Base-by-base conservation (phyloP, 305 asterid genomes). In the Salvia sclarea region DNA sequence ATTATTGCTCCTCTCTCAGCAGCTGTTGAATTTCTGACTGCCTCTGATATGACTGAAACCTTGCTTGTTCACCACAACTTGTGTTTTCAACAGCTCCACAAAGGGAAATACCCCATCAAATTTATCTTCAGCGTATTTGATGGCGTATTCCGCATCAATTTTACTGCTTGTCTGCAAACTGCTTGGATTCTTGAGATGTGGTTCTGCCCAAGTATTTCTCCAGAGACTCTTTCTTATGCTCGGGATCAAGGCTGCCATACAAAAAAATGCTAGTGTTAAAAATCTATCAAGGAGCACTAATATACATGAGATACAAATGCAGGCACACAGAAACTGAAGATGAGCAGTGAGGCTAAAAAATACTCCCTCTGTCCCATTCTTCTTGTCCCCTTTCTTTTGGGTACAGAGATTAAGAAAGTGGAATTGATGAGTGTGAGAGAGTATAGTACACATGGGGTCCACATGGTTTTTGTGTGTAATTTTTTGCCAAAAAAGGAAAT, bases 161-260 rank as follows among this genome's bases (percentile, higher is more conserved):
- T 56, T 52, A 44, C 33, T 71, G 64, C 63, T 68, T 58, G 50
- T 59, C 70, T 60, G 60, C 84, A 48, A 64, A 82, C 74, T 80
- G 80, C 84, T 69, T 79, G 72, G 72, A 83, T 75, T 83, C 81
- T 38, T 55, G 82, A 67, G 87, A 74, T 61, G 84, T 88, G 61
- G 73, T 74, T 61, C 85, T 76, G 68, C 99, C 98, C 77, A 75
- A 64, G 79, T 94, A 92, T 85, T 93, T 93, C 69, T 91, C 92
- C 78, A 82, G 67, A 54, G 99, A 95, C 77, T 95, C 99, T 65
- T 85, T 89, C 87, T 88, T 89, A 66, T 64, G 98, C 80, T 89
- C 99, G 4, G 91, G 98, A 79, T 95, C 96, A 81, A 95, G 95
- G 86, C 99, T 95, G 95, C 86, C 63, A 75, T 13, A 35, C 18